phyloP scores from a whole-genome alignment of 768 basidiomycete species.

The Amanita fuliginea region DNA sequence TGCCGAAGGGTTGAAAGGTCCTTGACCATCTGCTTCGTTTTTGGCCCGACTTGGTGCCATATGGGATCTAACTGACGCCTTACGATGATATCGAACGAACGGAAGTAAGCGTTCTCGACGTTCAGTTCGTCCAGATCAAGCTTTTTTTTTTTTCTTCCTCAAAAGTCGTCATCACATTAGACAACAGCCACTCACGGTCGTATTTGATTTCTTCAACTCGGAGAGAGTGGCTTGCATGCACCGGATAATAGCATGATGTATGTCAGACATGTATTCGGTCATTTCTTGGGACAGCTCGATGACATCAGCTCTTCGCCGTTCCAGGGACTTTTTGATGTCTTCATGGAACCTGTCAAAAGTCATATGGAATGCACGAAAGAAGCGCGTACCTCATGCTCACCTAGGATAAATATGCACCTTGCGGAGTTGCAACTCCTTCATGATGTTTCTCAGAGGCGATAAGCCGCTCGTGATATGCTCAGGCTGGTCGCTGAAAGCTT shows the following conservation, averaged over 20 bases:
- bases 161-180: background rate
- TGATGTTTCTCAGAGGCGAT: slow-evolving; percentile 82
- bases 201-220: slow-evolving; percentile 84
- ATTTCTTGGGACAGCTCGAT: slow-evolving; percentile 83
- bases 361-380: background rate
- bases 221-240: slow-evolving; percentile 88
- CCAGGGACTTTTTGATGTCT: slow-evolving; percentile 71
- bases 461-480: slow-evolving; percentile 90
- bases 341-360: slow-evolving; percentile 66
- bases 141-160: slow-evolving; percentile 33
- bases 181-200: slow-evolving; percentile 29
- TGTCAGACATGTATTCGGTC: slow-evolving; percentile 81
- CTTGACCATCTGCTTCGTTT: slow-evolving; percentile 82
- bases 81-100: slow-evolving; percentile 83
- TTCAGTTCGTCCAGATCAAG: slow-evolving; percentile 90
- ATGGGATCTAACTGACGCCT: slow-evolving; percentile 84
- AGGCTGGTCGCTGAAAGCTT: slow-evolving; percentile 95
- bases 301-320: slow-evolving; percentile 80
- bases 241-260: slow-evolving; percentile 84
- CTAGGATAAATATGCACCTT: slow-evolving; percentile 90
- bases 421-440: slow-evolving; percentile 86
- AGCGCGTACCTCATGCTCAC: slow-evolving; percentile 25
- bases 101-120: slow-evolving; percentile 89
- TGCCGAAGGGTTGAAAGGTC: slow-evolving; percentile 81
- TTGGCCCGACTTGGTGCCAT: slow-evolving; percentile 94